These are phyloP conservation scores for Scheffersomyces stambukii DNA, from an alignment of 1,139 yeast genomes.

Conservation along the genomic window DNA sequence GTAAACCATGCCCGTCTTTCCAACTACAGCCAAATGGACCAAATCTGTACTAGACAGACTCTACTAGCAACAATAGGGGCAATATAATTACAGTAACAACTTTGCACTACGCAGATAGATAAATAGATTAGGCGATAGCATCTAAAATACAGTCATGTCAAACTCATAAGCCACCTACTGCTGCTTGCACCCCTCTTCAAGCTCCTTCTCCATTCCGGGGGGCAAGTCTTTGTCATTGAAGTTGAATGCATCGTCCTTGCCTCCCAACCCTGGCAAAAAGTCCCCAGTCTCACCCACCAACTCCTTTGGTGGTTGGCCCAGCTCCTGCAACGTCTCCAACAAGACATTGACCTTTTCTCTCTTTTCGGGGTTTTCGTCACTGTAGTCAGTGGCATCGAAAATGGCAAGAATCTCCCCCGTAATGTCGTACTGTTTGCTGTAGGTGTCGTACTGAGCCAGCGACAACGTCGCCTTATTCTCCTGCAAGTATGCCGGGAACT, in stretches of 20 bases:
- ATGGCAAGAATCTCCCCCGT: slow-evolving; percentile 50
- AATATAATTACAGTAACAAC: slow-evolving; percentile 4
- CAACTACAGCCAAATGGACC: no score
- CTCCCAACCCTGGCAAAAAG: slow-evolving; percentile 32
- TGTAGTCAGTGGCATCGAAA: slow-evolving; percentile 54
- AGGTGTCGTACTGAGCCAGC: slow-evolving; percentile 47
- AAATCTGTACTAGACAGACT: no score
- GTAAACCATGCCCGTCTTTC: no score
- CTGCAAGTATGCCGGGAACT: slow-evolving; percentile 61
- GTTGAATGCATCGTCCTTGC: slow-evolving; percentile 28
- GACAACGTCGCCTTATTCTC: slow-evolving; percentile 44
- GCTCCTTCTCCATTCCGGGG: slow-evolving; percentile 44
- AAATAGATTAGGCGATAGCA: slow-evolving; percentile 1
- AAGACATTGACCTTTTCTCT: slow-evolving; percentile 52
- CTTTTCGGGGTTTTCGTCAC: slow-evolving; percentile 47
- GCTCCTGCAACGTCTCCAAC: slow-evolving; percentile 68
- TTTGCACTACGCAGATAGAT: slow-evolving; percentile 1
- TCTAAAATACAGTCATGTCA: slow-evolving; percentile 2
- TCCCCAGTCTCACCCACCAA: slow-evolving; percentile 64
- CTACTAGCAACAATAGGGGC: no score
- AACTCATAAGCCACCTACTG: slow-evolving; percentile 12
- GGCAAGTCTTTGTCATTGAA: slow-evolving; percentile 44
- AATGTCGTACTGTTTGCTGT: slow-evolving; percentile 51
- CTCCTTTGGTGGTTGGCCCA: slow-evolving; percentile 88
- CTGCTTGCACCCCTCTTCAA: slow-evolving; percentile 34